Base-by-base conservation (phyloP, 2,329 filamentous ascomycete genomes). In the Diplocarpon mali region DNA sequence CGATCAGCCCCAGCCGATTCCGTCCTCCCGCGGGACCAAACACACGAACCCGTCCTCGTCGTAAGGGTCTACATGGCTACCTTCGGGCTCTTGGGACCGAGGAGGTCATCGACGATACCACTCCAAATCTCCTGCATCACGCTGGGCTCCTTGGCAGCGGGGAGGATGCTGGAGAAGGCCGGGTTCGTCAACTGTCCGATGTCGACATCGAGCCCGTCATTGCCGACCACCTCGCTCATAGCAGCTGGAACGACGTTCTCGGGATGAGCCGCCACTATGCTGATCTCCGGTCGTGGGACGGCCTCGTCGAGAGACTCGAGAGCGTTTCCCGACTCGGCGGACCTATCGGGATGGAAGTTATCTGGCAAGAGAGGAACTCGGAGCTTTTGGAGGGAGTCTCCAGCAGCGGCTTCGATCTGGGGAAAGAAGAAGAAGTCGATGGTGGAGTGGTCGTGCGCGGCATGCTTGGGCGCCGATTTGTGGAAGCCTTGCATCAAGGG, bases 401-500 rank as follows among this genome's bases (percentile, higher is more conserved):
- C 13, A 2, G 53, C 40, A 37, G 60, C 49, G 36, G 62, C 56
- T 40, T 65, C 61, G 11, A 69, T 60, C 46, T 65, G 60, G 20
- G 76, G 76, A 45, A 81, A 67, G 48, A 76, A 61, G 49, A 70
- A 65, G 58, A 65, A 68, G 63, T 80, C 40, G 67, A 60, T 57
- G 17, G 57, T 56, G 3, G 50, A 58, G 35, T 59, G 44, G 45
- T 62, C 56, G 39, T 58, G 46, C 3, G 58, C 49, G n/a, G 62
- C 53, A 24, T 65, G 57, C 10, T 62, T 54, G 13, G 70, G 60
- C 2, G 67, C 63, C 14, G 70, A 68, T 16, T 69, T 69, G 55
- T 67, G 66, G 66, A 80, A 80, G 57, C 72, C 75, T 65, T 81
- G 77, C 76, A 81, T 80, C 45, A 80, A 64, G 34, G 75, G 76